Evolutionary conservation across 2,329 filamentous ascomycete species (phyloP).

Genomic region (Neonectria magnoliae): DNA sequence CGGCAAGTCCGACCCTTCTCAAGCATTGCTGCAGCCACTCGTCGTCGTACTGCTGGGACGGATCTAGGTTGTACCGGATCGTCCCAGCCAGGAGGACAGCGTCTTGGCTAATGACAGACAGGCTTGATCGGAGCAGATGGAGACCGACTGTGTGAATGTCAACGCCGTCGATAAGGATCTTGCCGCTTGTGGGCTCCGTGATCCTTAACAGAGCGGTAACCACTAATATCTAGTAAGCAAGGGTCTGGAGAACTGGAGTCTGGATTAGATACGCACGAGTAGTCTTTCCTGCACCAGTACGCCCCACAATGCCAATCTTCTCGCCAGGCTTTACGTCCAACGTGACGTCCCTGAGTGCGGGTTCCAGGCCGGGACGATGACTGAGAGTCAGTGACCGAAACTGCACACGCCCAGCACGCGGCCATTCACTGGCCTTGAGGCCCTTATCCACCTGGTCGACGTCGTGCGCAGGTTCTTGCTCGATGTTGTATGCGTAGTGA

Average conservation of each 20-base stretch:
- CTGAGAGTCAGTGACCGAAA: constrained; percentile 84
- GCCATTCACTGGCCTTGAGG: constrained; percentile 63
- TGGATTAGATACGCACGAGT: constrained; percentile 13
- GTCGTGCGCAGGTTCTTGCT: constrained; percentile 74
- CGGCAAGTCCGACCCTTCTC: constrained; percentile 11
- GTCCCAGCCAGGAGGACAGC: constrained; percentile 88
- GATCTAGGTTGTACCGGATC: constrained; percentile 86
- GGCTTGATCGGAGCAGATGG: constrained; percentile 82
- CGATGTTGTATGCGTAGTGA: constrained; percentile 87
- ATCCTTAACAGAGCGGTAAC: constrained; percentile 35
- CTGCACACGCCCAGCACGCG: constrained; percentile 78
- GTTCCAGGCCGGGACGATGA: constrained; percentile 82
- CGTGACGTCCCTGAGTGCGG: constrained; percentile 78
- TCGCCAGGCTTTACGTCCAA: constrained; percentile 85
- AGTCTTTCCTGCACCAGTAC: constrained; percentile 89
- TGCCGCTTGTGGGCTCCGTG: constrained; percentile 57
- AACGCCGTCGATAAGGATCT: constrained; percentile 83
- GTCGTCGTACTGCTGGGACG: constrained; percentile 62
- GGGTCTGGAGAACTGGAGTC: neutral
- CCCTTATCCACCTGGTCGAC: neutral
- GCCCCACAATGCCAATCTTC: constrained; percentile 91
- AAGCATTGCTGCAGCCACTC: constrained; percentile 22
- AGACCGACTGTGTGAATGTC: constrained; percentile 85
- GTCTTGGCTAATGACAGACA: constrained; percentile 93
- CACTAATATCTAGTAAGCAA: constrained; percentile 4